A percentile compares a stretch with the other conserved stretches of the same genome.
Evolutionary conservation across 2,329 filamentous ascomycete species (phyloP).

Genomic region (Cladophialophora carrionii): DNA sequence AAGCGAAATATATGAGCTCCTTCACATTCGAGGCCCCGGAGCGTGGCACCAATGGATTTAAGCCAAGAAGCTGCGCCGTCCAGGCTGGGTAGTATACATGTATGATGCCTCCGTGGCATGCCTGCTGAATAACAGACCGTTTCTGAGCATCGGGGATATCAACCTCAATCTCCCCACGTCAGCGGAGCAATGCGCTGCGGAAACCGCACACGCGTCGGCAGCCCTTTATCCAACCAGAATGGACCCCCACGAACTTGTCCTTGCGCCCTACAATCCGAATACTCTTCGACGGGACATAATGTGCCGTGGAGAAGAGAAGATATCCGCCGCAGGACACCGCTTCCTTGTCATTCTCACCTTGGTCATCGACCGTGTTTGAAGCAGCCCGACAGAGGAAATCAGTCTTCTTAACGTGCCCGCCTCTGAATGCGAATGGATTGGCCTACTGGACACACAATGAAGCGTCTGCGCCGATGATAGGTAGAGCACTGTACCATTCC

Average conservation of each 20-base stretch:
- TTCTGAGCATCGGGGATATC: conserved; percentile 4
- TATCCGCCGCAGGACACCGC: conserved; percentile 3
- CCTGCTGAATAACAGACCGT: conserved; percentile 16
- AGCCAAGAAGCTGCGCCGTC: conserved; percentile 3
- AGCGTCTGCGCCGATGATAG: too few relatives aligned
- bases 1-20: conserved; percentile 14
- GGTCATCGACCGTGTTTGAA: background rate
- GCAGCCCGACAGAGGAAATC: too few relatives aligned
- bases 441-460: too few relatives aligned
- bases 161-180: conserved; percentile 5
- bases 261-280: background rate
- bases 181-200: conserved; percentile 1
- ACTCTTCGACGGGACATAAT: background rate
- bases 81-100: conserved; percentile 21
- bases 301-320: background rate
- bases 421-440: too few relatives aligned
- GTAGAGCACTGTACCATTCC: too few relatives aligned
- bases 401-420: too few relatives aligned
- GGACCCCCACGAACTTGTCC: background rate
- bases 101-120: conserved; percentile 15
- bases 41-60: conserved; percentile 11
- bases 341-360: conserved; percentile 1
- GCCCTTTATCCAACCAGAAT: conserved; percentile 1
- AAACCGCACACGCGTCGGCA: conserved; percentile 16
- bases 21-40: background rate